A percentile compares a stretch with the other conserved stretches of the same genome.
These are phyloP conservation scores for Mycena olivaceomarginata DNA, from an alignment of 768 basidiomycete species.

Conservation along the genomic window DNA sequence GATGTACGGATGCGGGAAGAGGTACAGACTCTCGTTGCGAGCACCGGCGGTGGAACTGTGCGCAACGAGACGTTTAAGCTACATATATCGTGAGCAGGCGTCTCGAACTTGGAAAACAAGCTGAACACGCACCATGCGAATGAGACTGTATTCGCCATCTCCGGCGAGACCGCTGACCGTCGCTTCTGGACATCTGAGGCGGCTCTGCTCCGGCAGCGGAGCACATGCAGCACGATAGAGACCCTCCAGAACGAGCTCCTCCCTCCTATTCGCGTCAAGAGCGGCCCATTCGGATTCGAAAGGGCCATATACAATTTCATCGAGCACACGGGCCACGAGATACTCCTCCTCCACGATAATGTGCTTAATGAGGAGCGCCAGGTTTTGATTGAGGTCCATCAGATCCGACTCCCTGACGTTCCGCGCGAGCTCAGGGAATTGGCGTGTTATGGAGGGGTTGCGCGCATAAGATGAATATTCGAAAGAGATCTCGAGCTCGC, in stretches of 20 bases:
- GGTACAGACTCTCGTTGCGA: constrained; percentile 19
- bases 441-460: no score
- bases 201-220: constrained; percentile 26
- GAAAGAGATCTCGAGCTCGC: no score
- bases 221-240: constrained; percentile 35
- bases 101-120: background rate
- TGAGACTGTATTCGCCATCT: constrained; percentile 26
- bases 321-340: constrained; percentile 8
- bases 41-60: constrained; percentile 25
- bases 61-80: background rate
- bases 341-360: background rate
- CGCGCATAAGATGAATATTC: no score
- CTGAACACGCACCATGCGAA: constrained; percentile 19
- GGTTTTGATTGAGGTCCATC: background rate
- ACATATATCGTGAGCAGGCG: background rate
- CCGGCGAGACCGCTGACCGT: constrained; percentile 26
- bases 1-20: constrained; percentile 7
- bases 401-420: background rate
- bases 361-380: background rate
- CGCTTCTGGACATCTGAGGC: constrained; percentile 21
- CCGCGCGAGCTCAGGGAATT: no score
- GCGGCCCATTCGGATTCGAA: constrained; percentile 28
- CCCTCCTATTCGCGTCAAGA: background rate
- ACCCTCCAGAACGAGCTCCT: constrained; percentile 32
- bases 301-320: background rate